phyloP scores from a whole-genome alignment of 371 early-diverging fungal species.

The Mucor mucedo region DNA sequence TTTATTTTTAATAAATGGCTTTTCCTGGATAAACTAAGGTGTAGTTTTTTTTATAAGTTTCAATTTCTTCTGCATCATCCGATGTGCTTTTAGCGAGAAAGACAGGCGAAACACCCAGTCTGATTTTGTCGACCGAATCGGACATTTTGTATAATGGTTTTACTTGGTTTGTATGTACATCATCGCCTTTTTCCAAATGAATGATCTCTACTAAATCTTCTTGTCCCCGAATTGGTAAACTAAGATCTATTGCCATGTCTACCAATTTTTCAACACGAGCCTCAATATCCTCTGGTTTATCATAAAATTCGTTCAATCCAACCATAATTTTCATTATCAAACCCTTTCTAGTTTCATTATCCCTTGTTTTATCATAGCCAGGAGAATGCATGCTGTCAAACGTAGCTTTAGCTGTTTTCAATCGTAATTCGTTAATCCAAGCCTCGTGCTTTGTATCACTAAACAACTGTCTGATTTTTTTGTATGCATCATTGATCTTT shows the following conservation, averaged over 20 bases:
- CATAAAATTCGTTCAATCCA: not conserved
- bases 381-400: slow-evolving; percentile 1
- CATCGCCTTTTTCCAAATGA: not conserved
- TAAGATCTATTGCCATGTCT: slow-evolving; percentile 29
- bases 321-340: slow-evolving; percentile 1
- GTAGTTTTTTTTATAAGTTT: slow-evolving; percentile 8
- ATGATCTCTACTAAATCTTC: slow-evolving; percentile 16
- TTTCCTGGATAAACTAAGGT: slow-evolving; percentile 24
- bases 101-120: slow-evolving; percentile 23
- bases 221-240: slow-evolving; percentile 30
- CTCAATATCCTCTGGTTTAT: slow-evolving; percentile 3
- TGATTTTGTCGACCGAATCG: slow-evolving; percentile 4
- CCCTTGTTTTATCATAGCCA: not conserved
- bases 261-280: slow-evolving; percentile 20
- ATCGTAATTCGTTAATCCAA: slow-evolving; percentile 19
- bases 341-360: not conserved
- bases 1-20: slow-evolving; percentile 16
- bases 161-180: slow-evolving; percentile 19
- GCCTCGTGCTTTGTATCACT: not conserved
- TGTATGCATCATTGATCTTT: slow-evolving; percentile 3
- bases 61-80: slow-evolving; percentile 11
- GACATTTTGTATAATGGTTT: slow-evolving; percentile 17
- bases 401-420: slow-evolving; percentile 25
- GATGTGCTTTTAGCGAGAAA: slow-evolving; percentile 23
- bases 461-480: not conserved